A percentile compares a stretch with the other conserved stretches of the same genome.
Conservation (phyloP, 805 yeast genomes). For the Alloascoidea africana region DNA sequence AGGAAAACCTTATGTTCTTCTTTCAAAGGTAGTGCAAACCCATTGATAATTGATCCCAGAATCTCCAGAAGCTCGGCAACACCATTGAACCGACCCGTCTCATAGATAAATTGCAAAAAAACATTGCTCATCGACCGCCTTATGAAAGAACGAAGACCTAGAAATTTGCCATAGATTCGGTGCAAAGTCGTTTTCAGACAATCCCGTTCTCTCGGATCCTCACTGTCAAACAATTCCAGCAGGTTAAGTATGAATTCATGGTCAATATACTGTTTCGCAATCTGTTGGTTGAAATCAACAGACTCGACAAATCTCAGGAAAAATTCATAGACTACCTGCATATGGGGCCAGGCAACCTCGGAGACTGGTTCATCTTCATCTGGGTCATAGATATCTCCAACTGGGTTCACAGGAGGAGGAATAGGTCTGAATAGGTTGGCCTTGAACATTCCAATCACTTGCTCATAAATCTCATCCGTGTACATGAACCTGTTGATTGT, state of each 20-base stretch:
- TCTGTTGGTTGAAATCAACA: slow-evolving; percentile 84
- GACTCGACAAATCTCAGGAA: slow-evolving; percentile 85
- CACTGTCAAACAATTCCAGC: slow-evolving; percentile 85
- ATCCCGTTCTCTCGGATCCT: slow-evolving; percentile 94
- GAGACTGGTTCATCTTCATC: slow-evolving; percentile 97
- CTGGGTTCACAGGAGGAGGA: slow-evolving; percentile 96
- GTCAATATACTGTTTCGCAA: slow-evolving; percentile 89
- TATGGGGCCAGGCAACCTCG: slow-evolving; percentile 97
- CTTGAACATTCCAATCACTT: slow-evolving; percentile 81
- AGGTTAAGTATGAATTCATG: slow-evolving; percentile 72
- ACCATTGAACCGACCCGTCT: slow-evolving; percentile 92
- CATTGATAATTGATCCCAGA: slow-evolving; percentile 90
- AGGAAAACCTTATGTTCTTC: slow-evolving; percentile 92
- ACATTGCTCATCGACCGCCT: slow-evolving; percentile 86
- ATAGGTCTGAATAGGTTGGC: slow-evolving; percentile 86
- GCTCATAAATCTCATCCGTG: slow-evolving; percentile 81
- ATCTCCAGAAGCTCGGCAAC: slow-evolving; percentile 90
- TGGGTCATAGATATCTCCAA: slow-evolving; percentile 93
- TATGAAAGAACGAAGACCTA: slow-evolving; percentile 79
- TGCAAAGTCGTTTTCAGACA: slow-evolving; percentile 90
- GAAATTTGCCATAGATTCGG: slow-evolving; percentile 89
- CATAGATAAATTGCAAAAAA: slow-evolving; percentile 84
- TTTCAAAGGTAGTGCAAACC: slow-evolving; percentile 92
- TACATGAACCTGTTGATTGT: slow-evolving; percentile 69
- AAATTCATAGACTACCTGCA: slow-evolving; percentile 93